Evolutionary conservation across 352 stramenopile species (phyloP).

Genomic region (Pythium utonaiense): DNA sequence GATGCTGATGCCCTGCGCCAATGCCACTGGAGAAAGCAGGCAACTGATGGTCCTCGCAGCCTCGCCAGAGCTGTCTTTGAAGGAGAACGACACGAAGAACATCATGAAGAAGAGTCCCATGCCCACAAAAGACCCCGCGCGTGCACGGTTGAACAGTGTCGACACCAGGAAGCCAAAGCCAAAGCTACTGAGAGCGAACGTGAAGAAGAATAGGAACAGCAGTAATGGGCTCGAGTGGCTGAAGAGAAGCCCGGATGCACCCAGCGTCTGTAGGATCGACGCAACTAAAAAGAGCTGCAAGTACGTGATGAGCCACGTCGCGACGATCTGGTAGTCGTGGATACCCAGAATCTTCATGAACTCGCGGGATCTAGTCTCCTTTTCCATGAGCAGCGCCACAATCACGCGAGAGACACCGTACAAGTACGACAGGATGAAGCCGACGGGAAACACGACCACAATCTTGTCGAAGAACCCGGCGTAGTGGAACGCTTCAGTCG

Average conservation of each 20-base stretch:
- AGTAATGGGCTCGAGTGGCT: constrained; percentile 33
- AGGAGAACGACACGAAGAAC: constrained; percentile 75
- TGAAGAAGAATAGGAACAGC: constrained; percentile 68
- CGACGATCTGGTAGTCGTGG: constrained; percentile 42
- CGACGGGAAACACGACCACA: constrained; percentile 72
- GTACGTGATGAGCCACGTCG: constrained; percentile 80
- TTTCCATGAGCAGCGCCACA: constrained; percentile 89
- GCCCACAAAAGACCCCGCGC: constrained; percentile 58
- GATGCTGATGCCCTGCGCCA: constrained; percentile 66
- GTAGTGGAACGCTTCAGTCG: constrained; percentile 50
- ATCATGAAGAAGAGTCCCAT: constrained; percentile 77
- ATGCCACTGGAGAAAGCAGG: constrained; percentile 66
- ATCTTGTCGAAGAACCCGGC: constrained; percentile 81
- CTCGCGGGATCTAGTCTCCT: constrained; percentile 89
- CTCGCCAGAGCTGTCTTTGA: constrained; percentile 51
- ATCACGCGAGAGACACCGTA: constrained; percentile 90
- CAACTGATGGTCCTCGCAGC: constrained; percentile 22
- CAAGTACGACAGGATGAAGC: constrained; percentile 91
- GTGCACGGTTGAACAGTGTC: constrained; percentile 53
- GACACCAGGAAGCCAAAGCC: constrained; percentile 75
- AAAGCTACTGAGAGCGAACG: constrained; percentile 77
- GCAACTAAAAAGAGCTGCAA: constrained; percentile 46
- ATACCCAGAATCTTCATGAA: constrained; percentile 92
- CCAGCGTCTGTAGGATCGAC: constrained; percentile 44
- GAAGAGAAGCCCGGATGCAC: constrained; percentile 38